Evolutionary conservation across 495 filamentous ascomycete genomes (phyloP).

Genomic region (Penicillium crystallinum): DNA sequence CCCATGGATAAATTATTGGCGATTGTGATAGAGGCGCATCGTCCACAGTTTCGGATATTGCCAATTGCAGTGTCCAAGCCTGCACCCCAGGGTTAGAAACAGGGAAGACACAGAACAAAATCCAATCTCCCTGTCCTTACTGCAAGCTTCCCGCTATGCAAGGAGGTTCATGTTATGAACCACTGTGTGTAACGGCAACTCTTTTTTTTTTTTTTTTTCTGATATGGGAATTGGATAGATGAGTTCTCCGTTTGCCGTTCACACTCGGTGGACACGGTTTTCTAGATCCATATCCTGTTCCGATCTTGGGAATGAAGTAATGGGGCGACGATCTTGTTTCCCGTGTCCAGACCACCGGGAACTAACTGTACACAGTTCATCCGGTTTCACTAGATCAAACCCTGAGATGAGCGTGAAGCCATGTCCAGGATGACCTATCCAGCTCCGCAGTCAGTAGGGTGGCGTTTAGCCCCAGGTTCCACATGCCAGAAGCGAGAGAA

Average conservation of each 20-base stretch:
- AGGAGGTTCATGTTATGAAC: neutral
- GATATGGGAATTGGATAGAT: no score
- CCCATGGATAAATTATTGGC: neutral
- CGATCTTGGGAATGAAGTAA: slow-evolving; percentile 11
- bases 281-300: neutral
- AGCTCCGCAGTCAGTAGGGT: slow-evolving; percentile 10
- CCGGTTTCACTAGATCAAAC: neutral
- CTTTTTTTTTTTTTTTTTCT: no score
- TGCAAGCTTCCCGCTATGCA: neutral
- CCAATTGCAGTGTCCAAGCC: neutral
- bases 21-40: neutral
- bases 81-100: neutral
- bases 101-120: no score
- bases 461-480: slow-evolving; percentile 26
- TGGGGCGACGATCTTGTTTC: slow-evolving; percentile 8
- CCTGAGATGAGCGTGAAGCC: no score
- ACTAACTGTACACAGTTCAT: neutral
- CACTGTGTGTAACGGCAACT: no score
- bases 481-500: slow-evolving; percentile 10
- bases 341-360: slow-evolving; percentile 19
- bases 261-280: neutral
- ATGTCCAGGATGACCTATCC: slow-evolving; percentile 1
- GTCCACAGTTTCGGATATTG: neutral
- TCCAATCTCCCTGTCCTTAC: neutral
- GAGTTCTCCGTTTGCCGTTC: no score